Evolutionary conservation across 495 filamentous ascomycete species (phyloP), one percentile per base, ranked within the genome.

Genomic region (Talaromyces adpressus): DNA sequence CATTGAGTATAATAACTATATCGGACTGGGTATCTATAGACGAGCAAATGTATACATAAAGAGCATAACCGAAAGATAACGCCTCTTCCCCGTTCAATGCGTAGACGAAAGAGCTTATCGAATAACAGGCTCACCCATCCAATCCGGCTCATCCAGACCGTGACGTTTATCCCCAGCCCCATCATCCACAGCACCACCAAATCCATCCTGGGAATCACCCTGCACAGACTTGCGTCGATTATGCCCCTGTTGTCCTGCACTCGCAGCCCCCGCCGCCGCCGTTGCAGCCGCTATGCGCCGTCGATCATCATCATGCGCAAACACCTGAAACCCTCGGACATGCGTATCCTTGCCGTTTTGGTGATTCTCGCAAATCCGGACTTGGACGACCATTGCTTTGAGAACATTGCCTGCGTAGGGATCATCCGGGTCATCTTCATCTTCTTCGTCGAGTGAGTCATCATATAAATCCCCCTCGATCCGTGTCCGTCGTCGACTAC

Each of bases 271-370:
- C 11, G 39, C 63, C n/a, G 34, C 23, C 20, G 59, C 75, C 16
- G 75, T 72, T 16, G 71, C 77, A 66, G 67, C 70, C 16, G 64
- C 72, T 34, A 72, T 62, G 1, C 71, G 71, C 0, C 71, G 68
- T 0, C 73, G 71, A 36, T 67, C 73, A 53, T 84, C 82, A 66
- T 97, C 92, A 49, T 81, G 75, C 5, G 91, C 90, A 71, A 91
- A 98, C 27, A 98, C 85, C 81, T 97, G 93, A 71, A 98, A 82
- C 0, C 91, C 93, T 41, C 94, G 87, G 47, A 98, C 86, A 81
- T 98, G 94, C 3, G 94, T 98, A 73, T 98, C 94, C 72, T 98
- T 98, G 62, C 94, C 94, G 73, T 98, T 98, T 79, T 98, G 94
- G 75, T 98, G 94, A 68, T 98, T 98, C 77, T 97, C 95, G 62